phyloP scores from a whole-genome alignment of 768 basidiomycete genomes.

The Pulveroboletus sp. region DNA sequence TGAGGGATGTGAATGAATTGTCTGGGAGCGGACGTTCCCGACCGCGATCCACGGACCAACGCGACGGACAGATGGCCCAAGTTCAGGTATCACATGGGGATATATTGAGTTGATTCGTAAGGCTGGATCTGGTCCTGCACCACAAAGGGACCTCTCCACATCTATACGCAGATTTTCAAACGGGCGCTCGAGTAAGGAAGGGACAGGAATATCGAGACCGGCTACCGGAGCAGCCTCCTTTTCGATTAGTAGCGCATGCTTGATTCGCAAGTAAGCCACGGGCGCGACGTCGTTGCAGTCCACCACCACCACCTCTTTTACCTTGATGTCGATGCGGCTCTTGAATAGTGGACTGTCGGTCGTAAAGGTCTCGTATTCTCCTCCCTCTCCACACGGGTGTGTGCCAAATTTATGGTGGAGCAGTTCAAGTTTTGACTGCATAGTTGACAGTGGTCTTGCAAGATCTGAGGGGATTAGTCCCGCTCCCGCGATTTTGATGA shows the following conservation, averaged over 20 bases:
- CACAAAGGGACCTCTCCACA: conserved; percentile 11
- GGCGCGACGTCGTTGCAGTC: conserved; percentile 81
- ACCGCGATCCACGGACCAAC: conserved; percentile 67
- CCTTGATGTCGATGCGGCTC: conserved; percentile 60
- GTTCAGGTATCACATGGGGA: background rate
- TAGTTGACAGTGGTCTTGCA: conserved; percentile 66
- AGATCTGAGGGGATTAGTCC: conserved; percentile 77
- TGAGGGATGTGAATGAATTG: conserved; percentile 39
- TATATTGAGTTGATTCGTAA: background rate
- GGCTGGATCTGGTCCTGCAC: background rate
- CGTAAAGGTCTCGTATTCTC: conserved; percentile 95
- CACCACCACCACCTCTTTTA: conserved; percentile 69
- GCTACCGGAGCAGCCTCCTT: conserved; percentile 37
- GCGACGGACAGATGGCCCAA: conserved; percentile 19
- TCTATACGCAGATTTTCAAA: conserved; percentile 13
- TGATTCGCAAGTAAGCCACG: conserved; percentile 86
- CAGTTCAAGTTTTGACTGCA: conserved; percentile 66
- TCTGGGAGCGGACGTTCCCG: conserved; percentile 43
- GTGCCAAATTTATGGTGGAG: conserved; percentile 80
- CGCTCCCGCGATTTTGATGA: conserved; percentile 96
- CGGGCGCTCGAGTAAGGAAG: conserved; percentile 43
- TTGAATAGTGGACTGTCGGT: conserved; percentile 89
- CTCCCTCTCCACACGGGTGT: conserved; percentile 96
- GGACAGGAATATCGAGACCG: conserved; percentile 32
- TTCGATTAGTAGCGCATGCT: conserved; percentile 54